Evolutionary conservation across 345 rosid species (phyloP).

Genomic region (Rhodamnia rubescens): DNA sequence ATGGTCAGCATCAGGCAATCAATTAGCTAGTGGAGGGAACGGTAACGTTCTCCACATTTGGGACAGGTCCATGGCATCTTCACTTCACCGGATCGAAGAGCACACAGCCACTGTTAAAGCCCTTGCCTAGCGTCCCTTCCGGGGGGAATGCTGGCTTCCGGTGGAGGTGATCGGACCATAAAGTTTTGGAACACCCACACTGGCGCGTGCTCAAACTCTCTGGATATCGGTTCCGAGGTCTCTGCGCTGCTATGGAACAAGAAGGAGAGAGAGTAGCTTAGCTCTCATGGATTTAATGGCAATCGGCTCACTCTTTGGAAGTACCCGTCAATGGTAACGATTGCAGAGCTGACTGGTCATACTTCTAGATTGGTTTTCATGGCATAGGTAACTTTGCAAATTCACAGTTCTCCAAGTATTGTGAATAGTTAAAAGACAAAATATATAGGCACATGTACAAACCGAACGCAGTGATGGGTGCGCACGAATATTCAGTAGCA

Average conservation of each 20-base stretch:
- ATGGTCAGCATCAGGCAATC: too few relatives aligned
- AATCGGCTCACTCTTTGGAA: conserved; percentile 30
- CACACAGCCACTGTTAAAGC: conserved; percentile 25
- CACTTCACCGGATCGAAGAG: conserved; percentile 26
- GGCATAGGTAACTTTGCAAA: conserved; percentile 7
- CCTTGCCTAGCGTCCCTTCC: too few relatives aligned
- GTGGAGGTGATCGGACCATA: too few relatives aligned
- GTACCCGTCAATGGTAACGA: conserved; percentile 32
- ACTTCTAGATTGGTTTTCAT: neutral
- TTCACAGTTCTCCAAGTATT: too few relatives aligned
- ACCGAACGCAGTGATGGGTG: too few relatives aligned
- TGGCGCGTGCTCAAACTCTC: conserved; percentile 31
- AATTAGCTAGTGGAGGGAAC: too few relatives aligned
- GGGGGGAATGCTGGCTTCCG: too few relatives aligned
- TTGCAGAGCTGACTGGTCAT: neutral
- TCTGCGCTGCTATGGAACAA: conserved; percentile 34
- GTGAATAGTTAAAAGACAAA: too few relatives aligned
- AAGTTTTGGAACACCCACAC: conserved; percentile 35
- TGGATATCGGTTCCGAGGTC: conserved; percentile 33
- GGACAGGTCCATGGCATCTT: too few relatives aligned
- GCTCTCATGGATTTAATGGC: conserved; percentile 33
- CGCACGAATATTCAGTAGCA: too few relatives aligned
- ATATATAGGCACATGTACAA: too few relatives aligned
- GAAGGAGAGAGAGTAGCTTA: conserved; percentile 30
- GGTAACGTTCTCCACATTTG: too few relatives aligned